Conservation (phyloP, 163 green algal species). For the Trebouxia gelatinosa region DNA sequence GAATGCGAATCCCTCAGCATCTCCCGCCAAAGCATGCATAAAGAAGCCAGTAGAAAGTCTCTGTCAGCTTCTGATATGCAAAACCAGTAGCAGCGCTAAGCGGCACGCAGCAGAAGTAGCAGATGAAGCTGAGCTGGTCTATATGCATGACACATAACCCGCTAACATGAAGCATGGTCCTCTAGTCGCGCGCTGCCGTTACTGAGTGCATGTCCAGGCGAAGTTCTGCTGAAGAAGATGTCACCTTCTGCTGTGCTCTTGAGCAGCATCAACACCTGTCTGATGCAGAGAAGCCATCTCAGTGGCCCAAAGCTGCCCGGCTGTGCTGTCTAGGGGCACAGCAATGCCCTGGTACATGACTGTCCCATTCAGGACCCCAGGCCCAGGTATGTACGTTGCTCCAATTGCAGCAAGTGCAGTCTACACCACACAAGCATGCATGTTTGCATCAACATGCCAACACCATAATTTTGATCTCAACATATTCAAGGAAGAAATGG, state of each 20-base stretch:
- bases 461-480: too few species aligned
- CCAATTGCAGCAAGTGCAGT: not conserved
- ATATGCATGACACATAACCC: not conserved
- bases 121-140: too few species aligned
- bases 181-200: not conserved
- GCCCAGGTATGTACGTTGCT: conserved; percentile 7
- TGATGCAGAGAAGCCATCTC: conserved; percentile 27
- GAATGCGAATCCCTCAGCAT: too few species aligned
- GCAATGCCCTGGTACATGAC: not conserved
- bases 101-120: too few species aligned
- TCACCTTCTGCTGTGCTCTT: conserved; percentile 19
- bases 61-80: too few species aligned
- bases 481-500: too few species aligned
- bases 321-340: conserved; percentile 11
- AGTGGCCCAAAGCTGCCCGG: conserved; percentile 22
- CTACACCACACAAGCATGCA: not conserved
- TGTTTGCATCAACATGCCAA: too few species aligned
- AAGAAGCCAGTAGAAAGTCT: too few species aligned
- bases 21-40: too few species aligned
- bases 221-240: not conserved
- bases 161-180: not conserved
- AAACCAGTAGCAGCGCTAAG: too few species aligned
- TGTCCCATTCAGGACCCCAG: not conserved
- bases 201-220: too few species aligned
- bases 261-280: conserved; percentile 12